Evolutionary conservation across 306 rosid genomes (phyloP), one percentile per base, ranked within the genome.

Genomic region (Cucurbita pepo): DNA sequence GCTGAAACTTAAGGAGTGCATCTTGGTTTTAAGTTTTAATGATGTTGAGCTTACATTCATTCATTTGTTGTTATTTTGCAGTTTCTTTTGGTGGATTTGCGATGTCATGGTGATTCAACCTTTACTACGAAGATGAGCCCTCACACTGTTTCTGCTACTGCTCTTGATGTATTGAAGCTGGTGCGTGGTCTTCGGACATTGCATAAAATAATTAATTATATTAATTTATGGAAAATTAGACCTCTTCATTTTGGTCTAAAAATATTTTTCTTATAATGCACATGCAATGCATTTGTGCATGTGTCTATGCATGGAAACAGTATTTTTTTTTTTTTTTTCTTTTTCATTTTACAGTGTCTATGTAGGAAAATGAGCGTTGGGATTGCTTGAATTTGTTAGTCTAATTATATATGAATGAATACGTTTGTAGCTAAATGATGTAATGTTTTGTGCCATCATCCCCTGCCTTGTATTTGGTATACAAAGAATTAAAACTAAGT

Each of bases 61-160:
- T 47, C 53, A 47, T 45, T 47, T 63, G 34, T 47, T 56, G 41
- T 75, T 13, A 64, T 73, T 37, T 59, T 76, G 30, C 79, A 90
- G 98, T 90, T 94, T 86, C 97, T 94, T 75, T 80, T 90, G 62
- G 97, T 90, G 41, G 96, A 90, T 81, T 76, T 94, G 67, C 92
- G 92, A 36, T 94, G 98, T 81, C 98, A 94, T 75, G 98, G 96
- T 11, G 96, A 90, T 86, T 94, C 97, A 71, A 76, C 97, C 41
- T 82, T 85, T 52, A 81, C 77, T 55, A 82, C 79, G 80, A 90
- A 82, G 83, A 86, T 85, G 83, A 90, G 84, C 22, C 91, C 95
- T 56, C 86, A 90, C 75, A 83, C 82, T 79, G 96, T 94, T 82
- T 83, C 90, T 5, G 84, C 97, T 69, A 85, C 97, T 80, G 98